These are phyloP conservation scores for Pythium brachiatum DNA, from an alignment of 352 stramenopile genomes.

Conservation along the genomic window DNA sequence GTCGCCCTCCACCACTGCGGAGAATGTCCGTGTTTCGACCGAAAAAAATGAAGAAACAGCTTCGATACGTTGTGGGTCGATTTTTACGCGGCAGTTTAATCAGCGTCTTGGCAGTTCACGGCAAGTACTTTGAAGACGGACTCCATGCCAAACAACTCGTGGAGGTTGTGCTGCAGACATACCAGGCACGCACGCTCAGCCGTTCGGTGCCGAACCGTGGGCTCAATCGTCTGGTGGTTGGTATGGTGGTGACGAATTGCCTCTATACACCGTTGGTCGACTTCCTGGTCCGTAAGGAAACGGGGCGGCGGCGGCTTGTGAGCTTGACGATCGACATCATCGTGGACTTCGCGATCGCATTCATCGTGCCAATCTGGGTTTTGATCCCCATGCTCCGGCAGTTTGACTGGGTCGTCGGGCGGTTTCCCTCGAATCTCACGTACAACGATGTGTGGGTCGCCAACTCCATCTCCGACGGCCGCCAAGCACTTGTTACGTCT, in stretches of 20 bases:
- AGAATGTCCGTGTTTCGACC: background rate
- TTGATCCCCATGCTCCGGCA: background rate
- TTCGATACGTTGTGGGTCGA: background rate
- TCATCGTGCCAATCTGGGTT: conserved; percentile 5
- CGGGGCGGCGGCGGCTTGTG: background rate
- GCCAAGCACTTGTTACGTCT: conserved; percentile 9
- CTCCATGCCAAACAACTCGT: background rate
- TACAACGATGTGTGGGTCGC: conserved; percentile 14
- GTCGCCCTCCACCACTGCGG: background rate
- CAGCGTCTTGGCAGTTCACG: background rate
- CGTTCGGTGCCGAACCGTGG: background rate
- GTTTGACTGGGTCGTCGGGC: conserved; percentile 1
- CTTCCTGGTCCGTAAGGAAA: background rate
- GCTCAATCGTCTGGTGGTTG: background rate
- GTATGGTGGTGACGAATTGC: conserved; percentile 1
- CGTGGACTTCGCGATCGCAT: conserved; percentile 4
- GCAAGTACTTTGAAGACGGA: background rate
- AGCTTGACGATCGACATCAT: background rate
- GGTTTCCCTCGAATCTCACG: background rate
- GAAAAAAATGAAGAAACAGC: background rate
- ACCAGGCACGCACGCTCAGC: conserved; percentile 6
- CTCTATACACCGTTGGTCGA: background rate
- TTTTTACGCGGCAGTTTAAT: background rate
- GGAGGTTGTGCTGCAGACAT: conserved; percentile 1
- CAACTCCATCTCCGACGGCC: background rate